Evolutionary conservation across 2,329 filamentous ascomycete genomes (phyloP), one percentile per base, ranked within the genome.

Genomic region (Cytospora paraplurivora): DNA sequence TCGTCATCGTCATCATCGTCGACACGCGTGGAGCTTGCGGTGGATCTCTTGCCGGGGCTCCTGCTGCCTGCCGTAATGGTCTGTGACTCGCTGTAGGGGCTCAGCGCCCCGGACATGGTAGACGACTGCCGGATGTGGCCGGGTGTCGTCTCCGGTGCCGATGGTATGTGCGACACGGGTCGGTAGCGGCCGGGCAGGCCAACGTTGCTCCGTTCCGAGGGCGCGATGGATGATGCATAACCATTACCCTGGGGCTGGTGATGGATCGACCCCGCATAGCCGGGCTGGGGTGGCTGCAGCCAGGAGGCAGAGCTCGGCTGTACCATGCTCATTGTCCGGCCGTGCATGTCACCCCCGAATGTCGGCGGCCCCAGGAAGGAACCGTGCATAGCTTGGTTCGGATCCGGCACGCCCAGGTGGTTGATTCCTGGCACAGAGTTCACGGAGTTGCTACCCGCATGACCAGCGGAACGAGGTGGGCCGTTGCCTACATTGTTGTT

Each of bases 131-230:
- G 73, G 19, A 70, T 35, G 44, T 72, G 67, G 52, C 76, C 71
- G 62, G 69, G 67, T 10, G 69, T 70, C 7, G 67, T 56, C 32
- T 70, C 56, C 15, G 72, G 65, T 11, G 71, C 66, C 6, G 75
- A 72, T 8, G 79, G 81, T 61, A 83, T 79, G 50, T 89, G 88
- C 0, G 91, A 93, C 0, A 98, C 94, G 1, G 95, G 93, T 53
- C 95, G 86, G 77, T 99, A 99, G 52, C 95, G 88, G 37, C 92
- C 89, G 10, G 95, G 93, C 59, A 96, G 83, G 17, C 95, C 95
- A 66, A 97, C 81, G 74, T 96, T 98, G 81, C 93, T 98, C 66
- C 95, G 89, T 78, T 98, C 95, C 6, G 92, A 97, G 1, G 95
- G 95, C 2, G 95, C 94, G 69, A 99, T 96, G 0, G 94, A 98